Evolutionary conservation across 2,329 filamentous ascomycete species (phyloP).

Genomic region (Fusarium tupiense): DNA sequence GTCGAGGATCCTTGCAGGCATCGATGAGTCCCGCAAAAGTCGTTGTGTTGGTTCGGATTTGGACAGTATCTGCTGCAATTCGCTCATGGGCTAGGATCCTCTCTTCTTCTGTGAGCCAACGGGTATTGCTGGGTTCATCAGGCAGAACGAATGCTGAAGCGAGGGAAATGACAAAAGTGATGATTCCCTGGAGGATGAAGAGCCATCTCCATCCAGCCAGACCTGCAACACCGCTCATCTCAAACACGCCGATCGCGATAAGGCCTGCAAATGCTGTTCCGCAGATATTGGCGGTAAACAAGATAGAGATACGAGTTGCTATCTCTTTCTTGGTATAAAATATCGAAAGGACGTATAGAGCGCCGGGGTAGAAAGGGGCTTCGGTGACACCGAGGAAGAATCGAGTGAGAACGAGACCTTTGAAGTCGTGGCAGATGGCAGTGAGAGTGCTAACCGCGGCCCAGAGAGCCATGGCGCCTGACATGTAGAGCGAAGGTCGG

Average conservation of each 20-base stretch:
- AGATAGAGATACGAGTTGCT: constrained; percentile 53
- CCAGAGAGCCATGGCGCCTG: constrained; percentile 50
- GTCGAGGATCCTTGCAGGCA: constrained; percentile 47
- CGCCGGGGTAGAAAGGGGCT: constrained; percentile 52
- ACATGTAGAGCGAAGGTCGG: constrained; percentile 56
- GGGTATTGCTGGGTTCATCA: constrained; percentile 51
- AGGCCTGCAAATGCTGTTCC: constrained; percentile 54
- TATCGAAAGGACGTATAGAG: constrained; percentile 56
- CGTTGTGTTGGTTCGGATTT: constrained; percentile 50
- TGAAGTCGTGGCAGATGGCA: constrained; percentile 53
- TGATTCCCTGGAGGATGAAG: constrained; percentile 44
- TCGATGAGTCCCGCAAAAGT: constrained; percentile 56
- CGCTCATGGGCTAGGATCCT: constrained; percentile 55
- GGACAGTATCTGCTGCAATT: constrained; percentile 44
- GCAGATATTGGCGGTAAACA: constrained; percentile 54
- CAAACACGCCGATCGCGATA: constrained; percentile 54
- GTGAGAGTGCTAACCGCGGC: constrained; percentile 54
- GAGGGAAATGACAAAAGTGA: constrained; percentile 41
- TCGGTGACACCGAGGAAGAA: constrained; percentile 55
- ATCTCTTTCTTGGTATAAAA: constrained; percentile 64
- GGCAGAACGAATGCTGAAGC: constrained; percentile 47
- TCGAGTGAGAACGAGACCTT: constrained; percentile 53
- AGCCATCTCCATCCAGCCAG: constrained; percentile 47
- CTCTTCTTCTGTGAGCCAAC: constrained; percentile 49
- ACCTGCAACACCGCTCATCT: constrained; percentile 38